A percentile compares a stretch with the other conserved stretches of the same genome.
These are phyloP conservation scores for Ulvella scutata DNA, from an alignment of 139 green algal genomes.

Conservation along the genomic window DNA sequence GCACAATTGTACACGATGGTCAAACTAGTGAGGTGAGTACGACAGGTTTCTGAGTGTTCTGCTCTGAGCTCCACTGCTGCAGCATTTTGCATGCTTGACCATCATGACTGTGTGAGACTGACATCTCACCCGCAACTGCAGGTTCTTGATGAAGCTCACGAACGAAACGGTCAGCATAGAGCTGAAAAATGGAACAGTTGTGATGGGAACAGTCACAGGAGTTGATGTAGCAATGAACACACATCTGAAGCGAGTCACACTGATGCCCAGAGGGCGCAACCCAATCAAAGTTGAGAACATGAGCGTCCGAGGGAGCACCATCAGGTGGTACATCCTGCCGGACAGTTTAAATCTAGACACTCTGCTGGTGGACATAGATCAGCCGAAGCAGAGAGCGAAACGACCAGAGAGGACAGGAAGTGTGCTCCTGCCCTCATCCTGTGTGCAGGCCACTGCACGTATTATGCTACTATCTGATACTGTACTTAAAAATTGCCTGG, in stretches of 20 bases:
- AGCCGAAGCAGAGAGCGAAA: constrained; percentile 79
- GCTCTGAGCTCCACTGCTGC: too few relatives aligned
- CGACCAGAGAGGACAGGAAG: constrained; percentile 25
- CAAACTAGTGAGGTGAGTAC: too few relatives aligned
- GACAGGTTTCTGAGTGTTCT: too few relatives aligned
- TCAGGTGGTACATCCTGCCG: constrained; percentile 93
- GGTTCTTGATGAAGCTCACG: constrained; percentile 96
- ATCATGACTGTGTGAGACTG: not conserved
- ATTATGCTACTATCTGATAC: too few relatives aligned
- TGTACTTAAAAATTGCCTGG: too few relatives aligned
- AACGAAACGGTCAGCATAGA: constrained; percentile 98
- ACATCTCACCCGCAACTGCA: constrained; percentile 19
- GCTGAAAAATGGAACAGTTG: constrained; percentile 94
- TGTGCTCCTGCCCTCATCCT: too few relatives aligned
- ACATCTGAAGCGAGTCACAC: constrained; percentile 90
- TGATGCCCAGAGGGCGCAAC: constrained; percentile 84
- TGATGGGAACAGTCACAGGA: constrained; percentile 88
- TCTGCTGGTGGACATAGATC: constrained; percentile 91
- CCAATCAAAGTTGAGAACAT: constrained; percentile 76
- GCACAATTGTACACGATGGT: too few relatives aligned
- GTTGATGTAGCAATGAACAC: constrained; percentile 99
- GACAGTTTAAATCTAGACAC: constrained; percentile 97
- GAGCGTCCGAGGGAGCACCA: constrained; percentile 59
- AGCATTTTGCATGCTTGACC: too few relatives aligned
- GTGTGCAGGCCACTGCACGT: too few relatives aligned